Conservation (phyloP, 2,329 filamentous ascomycete species). For the Sclerotiophoma versabilis region DNA sequence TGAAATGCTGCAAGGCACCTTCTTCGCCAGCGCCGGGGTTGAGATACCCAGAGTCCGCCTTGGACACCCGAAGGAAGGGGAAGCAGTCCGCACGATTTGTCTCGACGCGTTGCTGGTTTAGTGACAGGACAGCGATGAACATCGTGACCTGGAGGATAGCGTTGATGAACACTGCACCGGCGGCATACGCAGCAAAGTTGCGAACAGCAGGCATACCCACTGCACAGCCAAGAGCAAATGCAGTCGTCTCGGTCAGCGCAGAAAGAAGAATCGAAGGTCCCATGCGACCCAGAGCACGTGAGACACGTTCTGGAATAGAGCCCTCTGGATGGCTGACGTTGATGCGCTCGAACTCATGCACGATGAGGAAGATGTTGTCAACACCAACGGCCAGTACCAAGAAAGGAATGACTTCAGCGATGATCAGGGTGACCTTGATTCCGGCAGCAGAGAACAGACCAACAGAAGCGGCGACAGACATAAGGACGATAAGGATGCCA, state of each 20-base stretch:
- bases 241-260: slow-evolving; percentile 90
- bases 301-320: slow-evolving; percentile 83
- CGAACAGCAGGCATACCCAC: slow-evolving; percentile 98
- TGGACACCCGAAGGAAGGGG: slow-evolving; percentile 83
- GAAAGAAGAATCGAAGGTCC: slow-evolving; percentile 96
- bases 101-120: slow-evolving; percentile 92
- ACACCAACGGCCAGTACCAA: slow-evolving; percentile 95
- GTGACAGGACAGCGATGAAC: slow-evolving; percentile 88
- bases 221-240: slow-evolving; percentile 89
- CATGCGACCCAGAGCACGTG: slow-evolving; percentile 91
- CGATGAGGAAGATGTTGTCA: slow-evolving; percentile 98
- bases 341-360: slow-evolving; percentile 96
- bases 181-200: slow-evolving; percentile 96
- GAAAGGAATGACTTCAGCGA: slow-evolving; percentile 98
- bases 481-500: slow-evolving; percentile 92
- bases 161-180: slow-evolving; percentile 95
- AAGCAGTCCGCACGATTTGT: slow-evolving; percentile 89
- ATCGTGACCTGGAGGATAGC: slow-evolving; percentile 96
- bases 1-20: slow-evolving; percentile 82
- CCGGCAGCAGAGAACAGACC: slow-evolving; percentile 91
- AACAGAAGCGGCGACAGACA: slow-evolving; percentile 96
- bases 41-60: slow-evolving; percentile 73
- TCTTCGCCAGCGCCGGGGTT: slow-evolving; percentile 80
- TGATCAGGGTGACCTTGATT: slow-evolving; percentile 95
- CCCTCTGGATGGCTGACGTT: slow-evolving; percentile 92